Conservation (phyloP, 345 rosid species). For the Hevea brasiliensis region DNA sequence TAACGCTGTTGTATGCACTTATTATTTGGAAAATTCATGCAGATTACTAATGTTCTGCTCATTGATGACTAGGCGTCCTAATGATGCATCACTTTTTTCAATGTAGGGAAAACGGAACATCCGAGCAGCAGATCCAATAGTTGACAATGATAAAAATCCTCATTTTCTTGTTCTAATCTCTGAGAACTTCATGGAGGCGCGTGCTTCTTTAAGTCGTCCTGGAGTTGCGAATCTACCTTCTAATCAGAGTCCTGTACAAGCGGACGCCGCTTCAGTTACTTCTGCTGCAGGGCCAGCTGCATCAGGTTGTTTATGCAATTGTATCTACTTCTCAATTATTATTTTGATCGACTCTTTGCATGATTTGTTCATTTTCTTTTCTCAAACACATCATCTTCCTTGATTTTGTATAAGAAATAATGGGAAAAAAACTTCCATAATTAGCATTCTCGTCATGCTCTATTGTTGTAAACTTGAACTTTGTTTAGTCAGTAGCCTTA, state of each 20-base stretch:
- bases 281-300: constrained; percentile 65
- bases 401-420: neutral
- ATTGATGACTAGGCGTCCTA: constrained; percentile 19
- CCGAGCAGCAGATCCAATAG: constrained; percentile 60
- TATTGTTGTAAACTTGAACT: neutral
- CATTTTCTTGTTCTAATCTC: constrained; percentile 84
- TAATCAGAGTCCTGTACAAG: constrained; percentile 72
- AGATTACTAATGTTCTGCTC: constrained; percentile 8
- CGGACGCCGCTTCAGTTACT: constrained; percentile 70
- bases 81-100: constrained; percentile 23
- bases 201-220: constrained; percentile 75
- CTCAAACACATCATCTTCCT: neutral
- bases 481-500: neutral
- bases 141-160: constrained; percentile 66
- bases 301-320: constrained; percentile 49
- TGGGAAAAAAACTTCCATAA: neutral
- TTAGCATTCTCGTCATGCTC: neutral
- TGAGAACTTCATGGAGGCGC: constrained; percentile 87
- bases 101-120: constrained; percentile 77
- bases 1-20: neutral
- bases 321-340: constrained; percentile 1
- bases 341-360: constrained; percentile 18
- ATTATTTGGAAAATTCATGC: neutral
- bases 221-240: constrained; percentile 62
- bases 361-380: constrained; percentile 10